phyloP scores from a whole-genome alignment of 768 basidiomycete species.

The Macrocybe gigantea region DNA sequence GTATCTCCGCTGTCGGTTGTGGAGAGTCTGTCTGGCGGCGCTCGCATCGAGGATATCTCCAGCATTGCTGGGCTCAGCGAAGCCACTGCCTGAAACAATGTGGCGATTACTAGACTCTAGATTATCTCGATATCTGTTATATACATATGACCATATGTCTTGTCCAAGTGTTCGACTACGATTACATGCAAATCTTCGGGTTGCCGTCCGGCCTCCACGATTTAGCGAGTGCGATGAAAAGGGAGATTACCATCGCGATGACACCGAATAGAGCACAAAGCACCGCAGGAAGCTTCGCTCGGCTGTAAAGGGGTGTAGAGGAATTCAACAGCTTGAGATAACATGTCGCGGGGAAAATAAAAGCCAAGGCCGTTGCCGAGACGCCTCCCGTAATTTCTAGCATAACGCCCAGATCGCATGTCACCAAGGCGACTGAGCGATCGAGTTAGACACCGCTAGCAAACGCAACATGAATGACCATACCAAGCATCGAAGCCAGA shows the following conservation, averaged over 20 bases:
- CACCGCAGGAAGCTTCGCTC: conserved; percentile 70
- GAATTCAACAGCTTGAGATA: conserved; percentile 69
- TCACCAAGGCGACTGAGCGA: conserved; percentile 76
- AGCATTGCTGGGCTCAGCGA: conserved; percentile 49
- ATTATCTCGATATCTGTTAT: too few relatives aligned
- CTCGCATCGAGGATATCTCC: conserved; percentile 55
- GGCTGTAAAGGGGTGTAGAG: conserved; percentile 56
- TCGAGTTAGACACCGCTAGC: conserved; percentile 3
- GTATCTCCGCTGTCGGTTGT: conserved; percentile 69
- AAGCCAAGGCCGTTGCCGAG: conserved; percentile 87
- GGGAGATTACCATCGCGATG: conserved; percentile 71
- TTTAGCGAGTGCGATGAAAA: conserved; percentile 72
- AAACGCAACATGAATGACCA: conserved; percentile 15
- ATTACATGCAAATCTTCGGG: conserved; percentile 65
- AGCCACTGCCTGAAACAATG: conserved; percentile 8
- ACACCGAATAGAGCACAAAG: conserved; percentile 69
- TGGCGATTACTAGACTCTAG: too few relatives aligned
- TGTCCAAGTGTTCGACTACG: neutral
- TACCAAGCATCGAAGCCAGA: conserved; percentile 77
- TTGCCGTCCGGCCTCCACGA: conserved; percentile 70
- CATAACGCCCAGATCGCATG: conserved; percentile 97
- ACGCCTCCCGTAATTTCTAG: conserved; percentile 98
- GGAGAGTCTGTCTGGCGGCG: conserved; percentile 66
- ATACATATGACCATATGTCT: too few relatives aligned
- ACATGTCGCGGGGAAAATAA: conserved; percentile 86